A percentile compares a stretch with the other conserved stretches of the same genome.
Conservation (phyloP, 2,329 filamentous ascomycete species). For the Cylindrodendrum hubeiense region DNA sequence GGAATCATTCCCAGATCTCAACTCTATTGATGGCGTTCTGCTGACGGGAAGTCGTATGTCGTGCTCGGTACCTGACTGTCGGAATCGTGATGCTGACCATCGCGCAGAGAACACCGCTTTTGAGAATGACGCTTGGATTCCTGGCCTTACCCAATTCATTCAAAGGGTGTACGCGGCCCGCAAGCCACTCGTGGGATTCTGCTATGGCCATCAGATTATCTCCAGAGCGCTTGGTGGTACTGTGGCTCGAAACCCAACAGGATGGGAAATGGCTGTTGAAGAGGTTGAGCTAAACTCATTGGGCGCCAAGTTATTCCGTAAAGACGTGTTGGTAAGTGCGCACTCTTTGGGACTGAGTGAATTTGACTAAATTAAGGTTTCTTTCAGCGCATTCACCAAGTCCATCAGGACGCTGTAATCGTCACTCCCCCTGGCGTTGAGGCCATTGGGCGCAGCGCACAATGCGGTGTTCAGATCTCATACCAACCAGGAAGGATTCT, state of each 20-base stretch:
- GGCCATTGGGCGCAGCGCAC: slow-evolving; percentile 20
- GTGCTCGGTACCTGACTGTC: not conserved
- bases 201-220: slow-evolving; percentile 36
- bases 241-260: slow-evolving; percentile 20
- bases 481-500: slow-evolving; percentile 25
- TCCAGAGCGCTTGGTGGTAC: slow-evolving; percentile 27
- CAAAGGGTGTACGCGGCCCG: slow-evolving; percentile 3
- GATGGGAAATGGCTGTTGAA: slow-evolving; percentile 27
- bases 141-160: slow-evolving; percentile 19
- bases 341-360: not conserved
- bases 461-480: slow-evolving; percentile 22
- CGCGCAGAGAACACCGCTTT: slow-evolving; percentile 20
- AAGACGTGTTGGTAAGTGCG: slow-evolving; percentile 17
- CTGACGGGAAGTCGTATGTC: slow-evolving; percentile 28
- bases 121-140: slow-evolving; percentile 26
- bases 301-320: slow-evolving; percentile 22
- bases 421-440: slow-evolving; percentile 16
- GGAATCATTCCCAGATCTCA: slow-evolving; percentile 11
- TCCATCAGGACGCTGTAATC: slow-evolving; percentile 25
- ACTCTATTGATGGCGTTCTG: slow-evolving; percentile 25
- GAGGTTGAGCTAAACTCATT: slow-evolving; percentile 5
- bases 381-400: slow-evolving; percentile 20
- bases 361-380: not conserved
- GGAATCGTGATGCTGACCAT: not conserved
- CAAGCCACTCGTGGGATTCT: slow-evolving; percentile 30